Evolutionary conservation across 257 asterid genomes (phyloP), one percentile per base, ranked within the genome.

Genomic region (Verbascum thapsus): DNA sequence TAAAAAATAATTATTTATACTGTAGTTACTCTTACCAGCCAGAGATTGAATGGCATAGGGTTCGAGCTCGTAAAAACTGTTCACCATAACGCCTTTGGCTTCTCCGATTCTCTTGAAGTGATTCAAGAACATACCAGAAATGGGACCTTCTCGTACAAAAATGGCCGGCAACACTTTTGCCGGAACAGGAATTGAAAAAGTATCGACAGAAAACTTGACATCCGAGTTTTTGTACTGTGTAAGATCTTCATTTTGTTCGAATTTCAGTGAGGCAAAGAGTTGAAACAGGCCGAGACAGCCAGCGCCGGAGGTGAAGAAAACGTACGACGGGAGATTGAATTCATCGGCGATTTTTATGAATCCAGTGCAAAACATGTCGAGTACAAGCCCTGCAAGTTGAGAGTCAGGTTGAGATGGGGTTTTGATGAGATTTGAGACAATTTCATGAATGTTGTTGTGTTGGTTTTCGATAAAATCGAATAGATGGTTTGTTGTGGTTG

Each of bases 11-110:
- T n/a, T 26, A 26, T 26, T 26, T 26, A 1, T 26, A 1, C 5
- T 26, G 2, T 26, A 26, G 32, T 5, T 26, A 26, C 3, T 26
- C 3, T 26, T 26, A 26, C 32, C 32, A 1, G 3, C 32, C 35
- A 76, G 63, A 37, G 79, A 58, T 23, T 71, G 58, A 34, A 81
- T 34, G 10, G 78, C 66, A 45, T 9, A 23, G 0, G 72, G 9
- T 53, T 81, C 91, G n/a, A 84, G 75, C 12, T 77, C 88, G 0
- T 38, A 15, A 35, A 81, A 79, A 0, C 85, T 79, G 69, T 85
- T 85, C 19, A 79, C 40, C 4, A 85, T 47, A 2, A 85, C 62
- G 2, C 85, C 88, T 18, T 52, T 79, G 0, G 50, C 42, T 16
- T 70, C 32, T 56, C 6, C 47, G 30, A 61, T 42, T 61, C 16